Evolutionary conservation across 371 early-diverging fungal genomes (phyloP).

Genomic region (Lichtheimia ramosa): DNA sequence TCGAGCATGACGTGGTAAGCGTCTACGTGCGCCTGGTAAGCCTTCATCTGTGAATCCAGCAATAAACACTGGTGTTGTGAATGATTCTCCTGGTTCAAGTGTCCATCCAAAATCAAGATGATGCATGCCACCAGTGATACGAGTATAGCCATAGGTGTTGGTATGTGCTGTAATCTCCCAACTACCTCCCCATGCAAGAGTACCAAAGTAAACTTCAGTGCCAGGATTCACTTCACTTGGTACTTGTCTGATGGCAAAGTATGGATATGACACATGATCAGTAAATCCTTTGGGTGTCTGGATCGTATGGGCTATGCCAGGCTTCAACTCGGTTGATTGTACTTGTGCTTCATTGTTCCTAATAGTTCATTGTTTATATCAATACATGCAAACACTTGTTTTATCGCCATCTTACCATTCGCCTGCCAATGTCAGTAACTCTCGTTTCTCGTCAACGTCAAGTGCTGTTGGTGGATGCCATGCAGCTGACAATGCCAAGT

Average conservation of each 20-base stretch:
- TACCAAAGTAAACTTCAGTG: constrained; percentile 35
- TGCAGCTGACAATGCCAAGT: constrained; percentile 30
- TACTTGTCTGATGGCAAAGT: constrained; percentile 32
- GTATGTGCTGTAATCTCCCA: constrained; percentile 33
- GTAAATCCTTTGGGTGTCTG: constrained; percentile 37
- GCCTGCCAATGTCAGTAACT: constrained; percentile 34
- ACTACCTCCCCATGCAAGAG: constrained; percentile 44
- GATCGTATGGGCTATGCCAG: constrained; percentile 26
- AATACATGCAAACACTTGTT: background rate
- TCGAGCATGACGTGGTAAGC: constrained; percentile 22
- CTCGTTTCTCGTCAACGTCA: constrained; percentile 14
- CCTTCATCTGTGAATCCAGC: constrained; percentile 34
- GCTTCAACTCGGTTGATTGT: constrained; percentile 19
- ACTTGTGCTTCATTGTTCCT: constrained; percentile 31
- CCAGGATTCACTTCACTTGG: constrained; percentile 15
- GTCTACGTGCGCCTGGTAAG: constrained; percentile 33
- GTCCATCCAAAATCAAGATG: constrained; percentile 31
- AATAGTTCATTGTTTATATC: background rate
- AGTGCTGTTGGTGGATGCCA: constrained; percentile 30
- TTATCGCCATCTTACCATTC: constrained; percentile 24
- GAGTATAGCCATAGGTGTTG: constrained; percentile 20
- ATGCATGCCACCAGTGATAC: constrained; percentile 37
- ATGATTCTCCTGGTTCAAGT: constrained; percentile 11
- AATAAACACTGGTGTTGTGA: constrained; percentile 23
- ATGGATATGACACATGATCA: constrained; percentile 39